A percentile compares a stretch with the other conserved stretches of the same genome.
These are phyloP conservation scores for Hortaea werneckii DNA, from an alignment of 2,329 filamentous ascomycete species.

Conservation along the genomic window DNA sequence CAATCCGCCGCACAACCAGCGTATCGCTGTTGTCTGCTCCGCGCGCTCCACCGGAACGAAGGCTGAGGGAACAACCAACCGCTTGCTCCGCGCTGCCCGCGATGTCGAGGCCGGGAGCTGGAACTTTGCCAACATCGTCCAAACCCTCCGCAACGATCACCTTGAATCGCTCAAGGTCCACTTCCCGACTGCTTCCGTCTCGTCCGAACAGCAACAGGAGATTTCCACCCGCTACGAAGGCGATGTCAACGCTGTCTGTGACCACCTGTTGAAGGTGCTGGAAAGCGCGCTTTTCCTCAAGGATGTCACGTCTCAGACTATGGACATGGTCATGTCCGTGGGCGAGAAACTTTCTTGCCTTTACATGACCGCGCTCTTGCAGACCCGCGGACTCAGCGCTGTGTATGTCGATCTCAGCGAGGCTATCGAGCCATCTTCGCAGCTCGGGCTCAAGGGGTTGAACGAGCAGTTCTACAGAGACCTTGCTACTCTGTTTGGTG, in stretches of 20 bases:
- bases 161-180: slow-evolving; percentile 45
- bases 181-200: background rate
- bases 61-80: slow-evolving; percentile 86
- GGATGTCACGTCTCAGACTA: slow-evolving; percentile 41
- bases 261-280: slow-evolving; percentile 65
- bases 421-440: slow-evolving; percentile 53
- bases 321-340: slow-evolving; percentile 75
- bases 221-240: slow-evolving; percentile 46
- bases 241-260: slow-evolving; percentile 69
- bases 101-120: slow-evolving; percentile 33
- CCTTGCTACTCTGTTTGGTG: slow-evolving; percentile 31
- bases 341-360: slow-evolving; percentile 93
- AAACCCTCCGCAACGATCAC: slow-evolving; percentile 76
- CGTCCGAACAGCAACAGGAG: slow-evolving; percentile 15
- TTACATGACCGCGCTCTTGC: slow-evolving; percentile 76
- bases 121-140: slow-evolving; percentile 61
- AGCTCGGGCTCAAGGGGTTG: slow-evolving; percentile 26
- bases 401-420: slow-evolving; percentile 87
- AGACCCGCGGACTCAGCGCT: slow-evolving; percentile 70
- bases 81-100: slow-evolving; percentile 42
- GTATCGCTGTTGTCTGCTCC: slow-evolving; percentile 88
- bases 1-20: slow-evolving; percentile 42
- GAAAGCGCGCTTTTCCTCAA: slow-evolving; percentile 50
- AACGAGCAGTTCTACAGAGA: slow-evolving; percentile 39
- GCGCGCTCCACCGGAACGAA: slow-evolving; percentile 92